Evolutionary conservation across 2,329 filamentous ascomycete species (phyloP), one percentile per base, ranked within the genome.

Genomic region (Aspergillus texensis): DNA sequence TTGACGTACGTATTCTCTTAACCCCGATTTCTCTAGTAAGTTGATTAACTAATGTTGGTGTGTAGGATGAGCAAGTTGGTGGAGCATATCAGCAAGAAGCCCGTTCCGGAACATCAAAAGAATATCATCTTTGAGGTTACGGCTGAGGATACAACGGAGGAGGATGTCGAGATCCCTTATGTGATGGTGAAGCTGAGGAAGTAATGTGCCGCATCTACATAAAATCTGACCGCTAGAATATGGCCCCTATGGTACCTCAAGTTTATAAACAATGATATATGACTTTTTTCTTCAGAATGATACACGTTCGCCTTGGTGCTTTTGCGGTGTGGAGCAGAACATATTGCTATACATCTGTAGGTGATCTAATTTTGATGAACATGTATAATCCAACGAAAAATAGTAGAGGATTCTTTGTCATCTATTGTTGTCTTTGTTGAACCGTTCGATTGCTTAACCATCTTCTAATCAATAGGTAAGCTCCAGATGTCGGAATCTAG

Each of bases 41-140:
- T 60, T 54, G 64, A 61, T 75, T 79, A 74, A 80, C 65, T 57
- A 63, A 48, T 60, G 30, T 69, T 43, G 46, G 21, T 56, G 48
- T 61, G 6, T 11, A 97, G 93, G 81, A 86, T 98, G 80, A 97
- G 92, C 80, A 84, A 94, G 75, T 85, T 99, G 57, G 90, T 97
- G 6, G 92, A 94, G 80, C 88, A 87, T 53, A 91, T 99, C 67
- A 96, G 92, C 65, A 96, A 94, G 85, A 97, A 97, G 84, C 86
- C 90, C 2, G 90, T 99, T 62, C 94, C 95, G 0, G 86, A 88
- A 4, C 94, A 98, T 76, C 93, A 97, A 82, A 95, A 91, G 84
- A 94, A 97, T 73, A 88, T 98, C 67, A 97, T 98, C 71, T 96
- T 98, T 75, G 95, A 98, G 82, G 91, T 97, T 69, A 96, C 95